These are phyloP conservation scores for Hypoxylon sp. DNA, from an alignment of 2,329 filamentous ascomycete genomes.

Conservation along the genomic window DNA sequence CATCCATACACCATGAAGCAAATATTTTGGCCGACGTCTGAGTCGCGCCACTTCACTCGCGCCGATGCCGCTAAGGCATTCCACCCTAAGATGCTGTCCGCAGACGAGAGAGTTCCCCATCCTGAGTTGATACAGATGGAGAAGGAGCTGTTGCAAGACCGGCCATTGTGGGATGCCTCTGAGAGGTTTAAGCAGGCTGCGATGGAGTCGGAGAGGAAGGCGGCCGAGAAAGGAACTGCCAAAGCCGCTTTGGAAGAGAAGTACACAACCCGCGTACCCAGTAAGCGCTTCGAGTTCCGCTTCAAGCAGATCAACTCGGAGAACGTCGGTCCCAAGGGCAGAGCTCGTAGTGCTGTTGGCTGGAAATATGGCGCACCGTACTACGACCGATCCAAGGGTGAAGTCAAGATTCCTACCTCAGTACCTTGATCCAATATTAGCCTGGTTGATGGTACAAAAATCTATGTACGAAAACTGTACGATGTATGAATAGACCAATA, in stretches of 20 bases:
- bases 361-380: conserved; percentile 71
- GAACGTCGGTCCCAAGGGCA: conserved; percentile 62
- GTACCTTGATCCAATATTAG: conserved; percentile 55
- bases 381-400: conserved; percentile 69
- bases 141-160: conserved; percentile 53
- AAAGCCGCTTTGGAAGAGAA: conserved; percentile 47
- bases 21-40: conserved; percentile 70
- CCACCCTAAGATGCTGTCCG: conserved; percentile 65
- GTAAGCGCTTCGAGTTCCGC: conserved; percentile 68
- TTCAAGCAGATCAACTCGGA: conserved; percentile 68
- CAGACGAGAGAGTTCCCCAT: conserved; percentile 69
- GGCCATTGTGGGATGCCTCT: conserved; percentile 49
- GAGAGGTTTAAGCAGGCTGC: conserved; percentile 51
- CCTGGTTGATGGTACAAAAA: not conserved
- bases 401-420: conserved; percentile 72
- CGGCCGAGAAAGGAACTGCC: conserved; percentile 50
- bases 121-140: conserved; percentile 68
- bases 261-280: conserved; percentile 56
- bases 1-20: conserved; percentile 69
- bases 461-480: conserved; percentile 41
- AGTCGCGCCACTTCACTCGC: conserved; percentile 70
- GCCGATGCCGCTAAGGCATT: conserved; percentile 72
- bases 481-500: conserved; percentile 34
- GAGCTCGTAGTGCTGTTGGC: conserved; percentile 61
- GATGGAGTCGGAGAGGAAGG: conserved; percentile 54